A percentile compares a stretch with the other conserved stretches of the same genome.
Conservation (phyloP, 2,329 filamentous ascomycete genomes). For the Fusarium buharicum region DNA sequence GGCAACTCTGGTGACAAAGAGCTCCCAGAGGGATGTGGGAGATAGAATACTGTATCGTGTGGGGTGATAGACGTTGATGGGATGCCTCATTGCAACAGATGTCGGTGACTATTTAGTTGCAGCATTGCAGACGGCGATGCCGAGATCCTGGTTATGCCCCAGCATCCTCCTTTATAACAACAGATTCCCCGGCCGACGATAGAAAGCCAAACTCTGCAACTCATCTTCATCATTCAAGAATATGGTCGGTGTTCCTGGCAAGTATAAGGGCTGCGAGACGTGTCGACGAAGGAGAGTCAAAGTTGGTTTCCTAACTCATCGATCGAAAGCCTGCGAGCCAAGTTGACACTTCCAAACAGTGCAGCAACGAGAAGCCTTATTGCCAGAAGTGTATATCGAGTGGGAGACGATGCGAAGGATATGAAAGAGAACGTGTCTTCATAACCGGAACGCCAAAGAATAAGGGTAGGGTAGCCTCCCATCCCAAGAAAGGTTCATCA, state of each 20-base stretch:
- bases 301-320: slow-evolving; percentile 51
- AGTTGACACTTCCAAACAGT: slow-evolving; percentile 53
- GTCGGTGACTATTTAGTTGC: slow-evolving; percentile 38
- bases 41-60: slow-evolving; percentile 34
- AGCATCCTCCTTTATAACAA: slow-evolving; percentile 7
- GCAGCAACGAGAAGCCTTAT: slow-evolving; percentile 69
- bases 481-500: slow-evolving; percentile 57
- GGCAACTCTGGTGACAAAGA: slow-evolving; percentile 7
- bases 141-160: slow-evolving; percentile 13
- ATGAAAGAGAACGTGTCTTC: slow-evolving; percentile 71
- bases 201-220: slow-evolving; percentile 1
- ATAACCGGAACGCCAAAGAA: slow-evolving; percentile 68
- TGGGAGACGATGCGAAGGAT: slow-evolving; percentile 69
- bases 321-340: background rate
- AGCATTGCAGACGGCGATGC: slow-evolving; percentile 24
- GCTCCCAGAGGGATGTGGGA: slow-evolving; percentile 18
- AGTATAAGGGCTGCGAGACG: slow-evolving; percentile 73
- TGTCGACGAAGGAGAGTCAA: slow-evolving; percentile 69
- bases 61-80: slow-evolving; percentile 36
- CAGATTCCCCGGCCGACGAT: slow-evolving; percentile 1
- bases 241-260: slow-evolving; percentile 72
- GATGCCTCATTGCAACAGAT: slow-evolving; percentile 32
- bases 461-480: slow-evolving; percentile 66
- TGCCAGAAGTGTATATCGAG: slow-evolving; percentile 70
- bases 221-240: slow-evolving; percentile 27